These are phyloP conservation scores for Noccaea caerulescens DNA, from an alignment of 345 rosid genomes.

Conservation along the genomic window DNA sequence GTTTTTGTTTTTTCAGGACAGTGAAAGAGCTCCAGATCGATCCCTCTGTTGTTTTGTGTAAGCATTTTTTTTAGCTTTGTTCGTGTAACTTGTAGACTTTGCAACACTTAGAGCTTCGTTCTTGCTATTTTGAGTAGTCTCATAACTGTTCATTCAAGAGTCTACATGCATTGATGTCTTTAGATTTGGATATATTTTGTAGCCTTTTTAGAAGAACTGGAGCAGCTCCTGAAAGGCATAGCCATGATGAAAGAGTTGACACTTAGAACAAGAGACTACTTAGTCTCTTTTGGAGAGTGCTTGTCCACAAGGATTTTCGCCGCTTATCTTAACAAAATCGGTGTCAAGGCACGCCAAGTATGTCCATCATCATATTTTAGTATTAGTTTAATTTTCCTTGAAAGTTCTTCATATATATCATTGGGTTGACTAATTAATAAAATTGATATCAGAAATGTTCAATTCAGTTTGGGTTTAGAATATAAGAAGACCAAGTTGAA, in stretches of 20 bases:
- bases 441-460: constrained; percentile 6
- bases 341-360: constrained; percentile 92
- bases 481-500: neutral
- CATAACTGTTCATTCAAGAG: constrained; percentile 3
- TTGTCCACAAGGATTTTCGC: constrained; percentile 97
- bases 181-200: constrained; percentile 22
- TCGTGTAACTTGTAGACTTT: constrained; percentile 18
- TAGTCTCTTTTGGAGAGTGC: constrained; percentile 99
- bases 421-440: constrained; percentile 23
- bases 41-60: constrained; percentile 57
- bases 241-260: constrained; percentile 98
- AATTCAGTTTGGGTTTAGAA: neutral
- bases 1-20: constrained; percentile 58
- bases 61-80: constrained; percentile 40
- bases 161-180: constrained; percentile 24
- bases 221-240: constrained; percentile 91
- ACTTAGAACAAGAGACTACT: constrained; percentile 76
- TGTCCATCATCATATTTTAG: constrained; percentile 33
- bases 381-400: neutral
- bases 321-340: constrained; percentile 77
- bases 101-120: constrained; percentile 1
- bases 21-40: constrained; percentile 75
- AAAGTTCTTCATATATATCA: neutral
- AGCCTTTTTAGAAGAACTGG: constrained; percentile 81
- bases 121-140: constrained; percentile 13